A percentile compares a stretch with the other conserved stretches of the same genome.
phyloP scores from a whole-genome alignment of 306 rosid genomes.

The Casuarina equisetifolia region DNA sequence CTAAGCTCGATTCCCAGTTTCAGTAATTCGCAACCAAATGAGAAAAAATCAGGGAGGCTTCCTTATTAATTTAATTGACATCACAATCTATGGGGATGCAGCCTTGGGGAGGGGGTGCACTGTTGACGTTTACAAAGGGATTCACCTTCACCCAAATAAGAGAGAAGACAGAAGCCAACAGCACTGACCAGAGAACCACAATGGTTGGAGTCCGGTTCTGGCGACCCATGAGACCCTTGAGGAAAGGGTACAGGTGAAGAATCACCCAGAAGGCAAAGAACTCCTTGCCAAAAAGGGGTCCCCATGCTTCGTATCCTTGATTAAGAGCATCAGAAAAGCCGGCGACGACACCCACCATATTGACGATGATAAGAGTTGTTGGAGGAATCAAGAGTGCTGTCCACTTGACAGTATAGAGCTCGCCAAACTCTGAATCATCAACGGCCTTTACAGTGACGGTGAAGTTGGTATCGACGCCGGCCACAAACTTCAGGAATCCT shows the following conservation, averaged over 20 bases:
- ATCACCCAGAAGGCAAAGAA: slow-evolving; percentile 97
- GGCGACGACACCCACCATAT: slow-evolving; percentile 92
- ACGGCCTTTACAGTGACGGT: slow-evolving; percentile 90
- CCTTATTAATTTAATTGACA: slow-evolving; percentile 16
- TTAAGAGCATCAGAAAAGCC: slow-evolving; percentile 94
- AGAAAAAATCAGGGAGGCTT: slow-evolving; percentile 34
- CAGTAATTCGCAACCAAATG: slow-evolving; percentile 18
- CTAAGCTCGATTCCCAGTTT: slow-evolving; percentile 5
- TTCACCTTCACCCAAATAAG: slow-evolving; percentile 90
- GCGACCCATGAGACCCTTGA: slow-evolving; percentile 98
- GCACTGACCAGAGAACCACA: slow-evolving; percentile 91
- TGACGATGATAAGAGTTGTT: slow-evolving; percentile 73
- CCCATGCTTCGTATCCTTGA: slow-evolving; percentile 96
- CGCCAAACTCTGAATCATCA: slow-evolving; percentile 83
- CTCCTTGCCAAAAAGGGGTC: slow-evolving; percentile 90
- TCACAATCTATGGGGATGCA: slow-evolving; percentile 87
- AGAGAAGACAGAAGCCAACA: slow-evolving; percentile 92
- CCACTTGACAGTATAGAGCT: slow-evolving; percentile 89
- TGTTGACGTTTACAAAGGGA: slow-evolving; percentile 73
- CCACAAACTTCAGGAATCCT: slow-evolving; percentile 87
- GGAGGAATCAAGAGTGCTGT: slow-evolving; percentile 94
- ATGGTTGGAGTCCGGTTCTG: slow-evolving; percentile 94
- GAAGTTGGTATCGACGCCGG: slow-evolving; percentile 93
- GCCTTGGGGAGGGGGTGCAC: slow-evolving; percentile 46
- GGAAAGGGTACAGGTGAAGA: slow-evolving; percentile 93